Percentiles rank a stretch among this genome's conserved stretches.
Conservation (phyloP, 129 eudicot genomes). For the Chrysanthemum makinoi region DNA sequence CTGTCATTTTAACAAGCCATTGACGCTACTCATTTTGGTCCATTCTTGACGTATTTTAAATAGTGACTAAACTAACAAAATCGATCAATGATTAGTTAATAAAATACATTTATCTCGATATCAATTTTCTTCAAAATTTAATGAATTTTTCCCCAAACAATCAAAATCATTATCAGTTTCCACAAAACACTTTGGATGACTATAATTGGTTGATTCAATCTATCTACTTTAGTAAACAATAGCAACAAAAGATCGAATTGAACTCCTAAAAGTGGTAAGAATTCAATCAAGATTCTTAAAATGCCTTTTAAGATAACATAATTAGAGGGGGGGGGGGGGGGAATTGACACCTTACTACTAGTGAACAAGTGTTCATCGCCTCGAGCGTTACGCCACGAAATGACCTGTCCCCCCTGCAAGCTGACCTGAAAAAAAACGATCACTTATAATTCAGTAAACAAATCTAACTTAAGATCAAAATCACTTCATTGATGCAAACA, state of each 20-base stretch:
- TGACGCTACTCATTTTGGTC: not conserved
- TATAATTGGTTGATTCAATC: not conserved
- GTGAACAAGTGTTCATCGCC: conserved; percentile 81
- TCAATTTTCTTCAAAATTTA: not conserved
- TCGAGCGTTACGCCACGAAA: conserved; percentile 75
- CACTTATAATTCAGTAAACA: not conserved
- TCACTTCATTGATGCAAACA: not conserved
- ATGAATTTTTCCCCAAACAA: not conserved
- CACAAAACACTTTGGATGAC: not conserved
- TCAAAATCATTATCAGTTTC: not conserved
- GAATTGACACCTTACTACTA: conserved; percentile 60
- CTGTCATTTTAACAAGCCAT: not conserved
- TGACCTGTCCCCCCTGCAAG: conserved; percentile 87
- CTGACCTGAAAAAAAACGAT: conserved; percentile 60
- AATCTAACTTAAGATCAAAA: not conserved
- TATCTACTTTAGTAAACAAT: not conserved
- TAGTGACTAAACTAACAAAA: not conserved
- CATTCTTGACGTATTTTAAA: conserved; percentile 2
- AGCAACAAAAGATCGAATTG: not conserved
- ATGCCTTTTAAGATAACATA: not conserved
- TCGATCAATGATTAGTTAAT: not conserved
- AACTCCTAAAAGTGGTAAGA: conserved; percentile 15
- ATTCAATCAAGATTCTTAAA: conserved; percentile 12
- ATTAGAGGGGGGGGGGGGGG: not conserved
- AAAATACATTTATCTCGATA: not conserved